Base-by-base conservation (phyloP, 805 yeast species). In the Ascoidea asiatica region DNA sequence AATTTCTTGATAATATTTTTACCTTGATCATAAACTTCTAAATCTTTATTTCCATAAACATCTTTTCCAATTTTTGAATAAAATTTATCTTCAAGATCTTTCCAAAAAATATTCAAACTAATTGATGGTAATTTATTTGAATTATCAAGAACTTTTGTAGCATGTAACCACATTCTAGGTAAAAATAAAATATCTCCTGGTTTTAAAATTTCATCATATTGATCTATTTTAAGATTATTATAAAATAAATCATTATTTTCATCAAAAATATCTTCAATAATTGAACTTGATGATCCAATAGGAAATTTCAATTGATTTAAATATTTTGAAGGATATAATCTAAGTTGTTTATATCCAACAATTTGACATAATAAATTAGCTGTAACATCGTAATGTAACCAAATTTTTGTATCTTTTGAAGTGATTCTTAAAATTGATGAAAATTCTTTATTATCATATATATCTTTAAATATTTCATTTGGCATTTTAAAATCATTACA, bases 101-200 rank as follows among this genome's bases (percentile, higher is more conserved):
- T 57, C 65, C 65, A 63, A 47, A 63, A 63, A 23, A 53, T 46
- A 46, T 63, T 63, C 35, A 63, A 44, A 8, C 65, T 60, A 8
- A 63, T 54, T 22, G 65, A 59, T 17, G 61, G 53, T 4, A 23
- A 29, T 17, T 11, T 19, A 36, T 7, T 18, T 4, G 18, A n/a
- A 23, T 47, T 48, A 4, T 44, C 42, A 13, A 53, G 40, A 2
- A 63, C 58, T n/a, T 46, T 46, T 11, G 63, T 59, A 19, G 67
- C 65, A 47, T 64, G 66, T 4, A 62, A 48, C 69, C 69, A 64
- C 54, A 59, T 49, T 4, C 66, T 46, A 7, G 69, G 69, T 29
- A 63, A 55, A 41, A 56, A 60, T 7, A 65, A 38, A 19, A 62
- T 50, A 45, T 65, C 69, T 5, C 69, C 67, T 1, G 67, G 63